Evolutionary conservation across 164 flowering plant species (phyloP).

Genomic region (Dillenia turbinata): DNA sequence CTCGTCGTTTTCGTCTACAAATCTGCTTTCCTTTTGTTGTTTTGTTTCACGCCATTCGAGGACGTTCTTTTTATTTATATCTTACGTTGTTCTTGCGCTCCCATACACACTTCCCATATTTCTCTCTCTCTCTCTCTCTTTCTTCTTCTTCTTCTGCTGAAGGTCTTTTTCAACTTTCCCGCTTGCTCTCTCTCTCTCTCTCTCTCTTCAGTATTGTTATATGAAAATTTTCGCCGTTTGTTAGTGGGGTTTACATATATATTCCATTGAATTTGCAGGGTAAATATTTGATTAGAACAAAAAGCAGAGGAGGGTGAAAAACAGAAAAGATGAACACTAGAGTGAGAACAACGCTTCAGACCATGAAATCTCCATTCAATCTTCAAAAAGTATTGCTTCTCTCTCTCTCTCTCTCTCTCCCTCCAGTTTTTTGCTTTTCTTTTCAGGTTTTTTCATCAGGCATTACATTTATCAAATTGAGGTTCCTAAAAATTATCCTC

Average conservation of each 20-base stretch:
- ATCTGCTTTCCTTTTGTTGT: background rate
- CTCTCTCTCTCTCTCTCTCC: background rate
- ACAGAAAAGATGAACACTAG: slow-evolving; percentile 33
- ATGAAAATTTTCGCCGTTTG: too few species aligned
- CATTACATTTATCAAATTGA: too few species aligned
- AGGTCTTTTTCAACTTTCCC: background rate
- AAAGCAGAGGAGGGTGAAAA: background rate
- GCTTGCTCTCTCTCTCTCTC: slow-evolving; percentile 4
- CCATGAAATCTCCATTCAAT: slow-evolving; percentile 37
- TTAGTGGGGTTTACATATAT: too few species aligned
- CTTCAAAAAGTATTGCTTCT: slow-evolving; percentile 34
- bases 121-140: background rate
- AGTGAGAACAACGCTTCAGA: slow-evolving; percentile 32
- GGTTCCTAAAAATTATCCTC: too few species aligned
- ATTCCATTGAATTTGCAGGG: too few species aligned
- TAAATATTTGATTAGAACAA: too few species aligned
- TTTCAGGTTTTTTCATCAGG: too few species aligned
- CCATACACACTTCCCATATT: background rate
- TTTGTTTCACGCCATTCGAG: background rate
- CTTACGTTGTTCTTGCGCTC: background rate
- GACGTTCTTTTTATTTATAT: background rate
- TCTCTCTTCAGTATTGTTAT: background rate
- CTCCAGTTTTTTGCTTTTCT: too few species aligned
- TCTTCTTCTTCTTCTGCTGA: background rate
- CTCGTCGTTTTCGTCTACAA: background rate